Conservation (phyloP, 768 basidiomycete genomes). For the Gloeostereum incarnatum region DNA sequence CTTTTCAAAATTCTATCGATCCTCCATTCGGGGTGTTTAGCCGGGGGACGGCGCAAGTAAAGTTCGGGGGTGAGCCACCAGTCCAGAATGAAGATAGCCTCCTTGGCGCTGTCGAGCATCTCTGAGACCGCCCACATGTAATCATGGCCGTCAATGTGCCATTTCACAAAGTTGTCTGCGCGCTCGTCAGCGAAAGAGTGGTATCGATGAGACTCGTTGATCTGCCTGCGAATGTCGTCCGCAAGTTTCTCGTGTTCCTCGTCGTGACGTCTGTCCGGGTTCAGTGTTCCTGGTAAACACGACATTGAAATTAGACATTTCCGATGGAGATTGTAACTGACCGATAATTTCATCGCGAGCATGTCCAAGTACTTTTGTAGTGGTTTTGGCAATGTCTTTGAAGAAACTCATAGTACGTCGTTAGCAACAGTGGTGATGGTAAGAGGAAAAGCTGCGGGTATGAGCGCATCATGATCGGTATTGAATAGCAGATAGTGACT, state of each 20-base stretch:
- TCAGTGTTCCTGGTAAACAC: constrained; percentile 10
- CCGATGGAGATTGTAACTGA: constrained; percentile 9
- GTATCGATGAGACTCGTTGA: constrained; percentile 77
- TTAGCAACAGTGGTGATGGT: too few relatives aligned
- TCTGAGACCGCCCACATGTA: constrained; percentile 95
- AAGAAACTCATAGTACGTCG: too few relatives aligned
- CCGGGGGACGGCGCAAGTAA: constrained; percentile 88
- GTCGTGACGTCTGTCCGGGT: constrained; percentile 49
- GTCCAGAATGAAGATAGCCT: constrained; percentile 83
- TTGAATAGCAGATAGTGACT: too few relatives aligned
- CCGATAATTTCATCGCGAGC: constrained; percentile 25
- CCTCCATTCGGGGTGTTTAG: constrained; percentile 78
- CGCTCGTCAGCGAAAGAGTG: constrained; percentile 74
- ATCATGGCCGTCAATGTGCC: constrained; percentile 93
- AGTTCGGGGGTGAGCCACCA: constrained; percentile 97
- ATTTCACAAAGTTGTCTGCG: constrained; percentile 10
- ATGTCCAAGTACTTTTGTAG: constrained; percentile 23
- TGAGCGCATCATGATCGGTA: too few relatives aligned
- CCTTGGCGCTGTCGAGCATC: constrained; percentile 72
- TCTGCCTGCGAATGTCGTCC: constrained; percentile 66
- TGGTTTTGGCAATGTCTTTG: too few relatives aligned
- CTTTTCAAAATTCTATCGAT: constrained; percentile 77
- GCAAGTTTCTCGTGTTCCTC: constrained; percentile 60
- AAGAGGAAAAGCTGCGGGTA: too few relatives aligned
- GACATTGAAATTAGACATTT: background rate